phyloP scores from a whole-genome alignment of 129 eudicot species.

The Smallanthus sonchifolius region DNA sequence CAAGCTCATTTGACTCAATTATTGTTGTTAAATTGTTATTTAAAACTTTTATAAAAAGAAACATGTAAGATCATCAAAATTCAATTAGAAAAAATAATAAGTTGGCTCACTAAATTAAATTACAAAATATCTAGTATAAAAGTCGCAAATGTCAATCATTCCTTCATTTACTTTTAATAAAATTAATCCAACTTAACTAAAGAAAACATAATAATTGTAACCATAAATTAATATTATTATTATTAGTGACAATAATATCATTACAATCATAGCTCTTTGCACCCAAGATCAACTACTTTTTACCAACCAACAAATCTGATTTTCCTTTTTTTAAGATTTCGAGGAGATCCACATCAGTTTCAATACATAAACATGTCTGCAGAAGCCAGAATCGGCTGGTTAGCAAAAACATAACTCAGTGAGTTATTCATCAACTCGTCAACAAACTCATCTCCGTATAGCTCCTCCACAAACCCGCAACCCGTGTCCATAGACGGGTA shows the following conservation, averaged over 20 bases:
- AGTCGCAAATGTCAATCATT: neutral
- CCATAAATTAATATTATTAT: neutral
- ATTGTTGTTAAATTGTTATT: too few relatives aligned
- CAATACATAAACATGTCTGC: conserved; percentile 57
- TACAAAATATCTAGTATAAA: too few relatives aligned
- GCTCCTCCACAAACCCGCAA: neutral
- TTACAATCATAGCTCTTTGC: conserved; percentile 25
- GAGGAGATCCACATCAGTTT: conserved; percentile 14
- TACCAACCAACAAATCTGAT: conserved; percentile 10
- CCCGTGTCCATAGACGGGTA: neutral
- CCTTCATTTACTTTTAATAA: neutral
- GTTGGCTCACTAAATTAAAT: too few relatives aligned
- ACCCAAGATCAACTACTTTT: neutral
- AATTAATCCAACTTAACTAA: neutral
- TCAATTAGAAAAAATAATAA: too few relatives aligned
- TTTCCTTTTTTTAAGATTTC: neutral
- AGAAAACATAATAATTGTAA: neutral
- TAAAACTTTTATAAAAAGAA: too few relatives aligned
- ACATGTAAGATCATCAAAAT: too few relatives aligned
- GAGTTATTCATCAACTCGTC: conserved; percentile 40
- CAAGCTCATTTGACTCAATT: too few relatives aligned
- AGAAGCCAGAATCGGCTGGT: conserved; percentile 76
- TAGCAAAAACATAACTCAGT: conserved; percentile 44
- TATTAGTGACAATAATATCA: conserved; percentile 18
- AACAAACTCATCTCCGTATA: conserved; percentile 16